Percentiles rank a stretch among this genome's conserved stretches.
Conservation (phyloP, 192 early-diverging fungal genomes). For the Podila minutissima region DNA sequence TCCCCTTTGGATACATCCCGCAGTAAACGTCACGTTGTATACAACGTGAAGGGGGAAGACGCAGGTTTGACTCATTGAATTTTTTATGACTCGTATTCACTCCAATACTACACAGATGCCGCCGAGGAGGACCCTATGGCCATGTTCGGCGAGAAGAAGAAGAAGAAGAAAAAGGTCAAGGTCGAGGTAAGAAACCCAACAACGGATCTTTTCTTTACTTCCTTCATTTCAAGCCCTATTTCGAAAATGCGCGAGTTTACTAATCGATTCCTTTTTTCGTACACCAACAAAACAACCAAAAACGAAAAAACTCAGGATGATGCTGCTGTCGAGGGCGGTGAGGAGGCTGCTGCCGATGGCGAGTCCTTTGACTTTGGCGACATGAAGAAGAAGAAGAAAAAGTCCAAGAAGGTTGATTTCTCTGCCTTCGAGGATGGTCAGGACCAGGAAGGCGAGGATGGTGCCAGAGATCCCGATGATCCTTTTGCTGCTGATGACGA, state of each 20-base stretch:
- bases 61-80: too few relatives aligned
- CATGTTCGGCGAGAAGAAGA: constrained; percentile 86
- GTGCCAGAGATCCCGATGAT: constrained; percentile 64
- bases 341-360: constrained; percentile 56
- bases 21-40: not conserved
- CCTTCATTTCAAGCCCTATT: not conserved
- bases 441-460: constrained; percentile 63
- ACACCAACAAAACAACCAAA: too few relatives aligned
- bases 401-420: constrained; percentile 86
- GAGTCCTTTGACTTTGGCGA: constrained; percentile 72
- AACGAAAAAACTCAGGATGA: constrained; percentile 37
- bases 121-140: constrained; percentile 67
- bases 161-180: constrained; percentile 89
- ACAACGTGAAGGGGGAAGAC: too few relatives aligned
- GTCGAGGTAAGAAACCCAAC: constrained; percentile 18
- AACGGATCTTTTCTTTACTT: not conserved
- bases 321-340: constrained; percentile 46
- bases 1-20: not conserved
- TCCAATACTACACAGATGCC: constrained; percentile 5
- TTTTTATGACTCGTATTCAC: not conserved
- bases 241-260: too few relatives aligned
- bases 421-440: constrained; percentile 70
- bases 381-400: constrained; percentile 83
- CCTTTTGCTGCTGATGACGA: constrained; percentile 55
- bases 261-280: too few relatives aligned